Evolutionary conservation across 1,139 yeast species (phyloP).

Genomic region (Trichomonascaceae sp.): DNA sequence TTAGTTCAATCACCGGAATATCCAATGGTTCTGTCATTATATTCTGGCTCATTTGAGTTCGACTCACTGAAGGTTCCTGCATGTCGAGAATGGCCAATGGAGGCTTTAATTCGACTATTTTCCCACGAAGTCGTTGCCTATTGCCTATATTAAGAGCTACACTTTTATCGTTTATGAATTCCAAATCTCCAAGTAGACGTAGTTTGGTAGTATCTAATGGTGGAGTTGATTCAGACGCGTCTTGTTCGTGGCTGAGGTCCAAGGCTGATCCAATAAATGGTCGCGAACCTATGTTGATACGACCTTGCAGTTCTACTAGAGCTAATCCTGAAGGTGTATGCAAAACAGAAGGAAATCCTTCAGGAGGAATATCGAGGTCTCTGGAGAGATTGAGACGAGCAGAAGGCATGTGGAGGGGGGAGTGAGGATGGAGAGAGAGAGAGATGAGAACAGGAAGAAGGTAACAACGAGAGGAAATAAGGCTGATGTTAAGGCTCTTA

Average conservation of each 20-base stretch:
- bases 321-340: conserved; percentile 31
- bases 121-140: conserved; percentile 33
- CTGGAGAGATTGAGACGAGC: conserved; percentile 2
- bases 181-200: conserved; percentile 21
- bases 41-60: conserved; percentile 10
- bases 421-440: background rate
- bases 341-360: conserved; percentile 22
- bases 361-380: background rate
- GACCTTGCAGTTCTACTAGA: conserved; percentile 32
- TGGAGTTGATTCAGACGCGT: conserved; percentile 10
- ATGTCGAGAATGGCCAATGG: conserved; percentile 32
- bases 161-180: conserved; percentile 23
- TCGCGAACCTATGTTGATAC: conserved; percentile 25
- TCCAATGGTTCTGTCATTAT: conserved; percentile 15
- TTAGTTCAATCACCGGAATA: conserved; percentile 27
- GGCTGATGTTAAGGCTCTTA: too few species aligned
- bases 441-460: background rate
- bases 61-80: conserved; percentile 12
- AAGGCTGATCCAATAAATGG: conserved; percentile 20
- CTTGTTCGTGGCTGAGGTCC: conserved; percentile 13
- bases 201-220: conserved; percentile 9
- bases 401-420: conserved; percentile 4
- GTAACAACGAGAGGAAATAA: background rate
- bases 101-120: conserved; percentile 27
- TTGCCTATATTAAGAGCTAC: conserved; percentile 30